phyloP scores from a whole-genome alignment of 805 yeast genomes.

The Suhomyces prunicola region DNA sequence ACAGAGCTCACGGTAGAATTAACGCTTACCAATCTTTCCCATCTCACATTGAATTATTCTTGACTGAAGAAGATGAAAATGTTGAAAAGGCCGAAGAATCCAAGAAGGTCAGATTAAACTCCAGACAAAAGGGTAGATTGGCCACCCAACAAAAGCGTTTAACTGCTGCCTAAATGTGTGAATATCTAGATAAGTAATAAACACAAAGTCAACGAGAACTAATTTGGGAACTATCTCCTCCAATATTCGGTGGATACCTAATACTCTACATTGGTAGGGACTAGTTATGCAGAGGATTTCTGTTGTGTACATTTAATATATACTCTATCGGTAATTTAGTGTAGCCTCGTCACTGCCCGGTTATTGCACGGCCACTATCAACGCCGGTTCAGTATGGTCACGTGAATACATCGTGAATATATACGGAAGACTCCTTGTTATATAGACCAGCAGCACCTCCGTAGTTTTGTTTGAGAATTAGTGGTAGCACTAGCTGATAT shows the following conservation, averaged over 20 bases:
- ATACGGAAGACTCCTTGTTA: not conserved
- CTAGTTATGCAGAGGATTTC: slow-evolving; percentile 1
- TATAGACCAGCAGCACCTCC: not conserved
- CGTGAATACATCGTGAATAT: not conserved
- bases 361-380: not conserved
- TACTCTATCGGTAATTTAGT: not conserved
- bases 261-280: not conserved
- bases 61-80: slow-evolving; percentile 92
- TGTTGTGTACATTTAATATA: slow-evolving; percentile 6
- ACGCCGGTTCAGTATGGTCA: not conserved
- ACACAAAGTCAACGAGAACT: slow-evolving; percentile 5
- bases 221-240: not conserved
- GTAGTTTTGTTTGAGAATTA: not conserved
- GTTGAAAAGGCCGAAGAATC: slow-evolving; percentile 87
- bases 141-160: slow-evolving; percentile 87
- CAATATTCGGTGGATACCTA: not conserved
- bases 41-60: slow-evolving; percentile 96
- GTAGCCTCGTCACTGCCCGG: not conserved
- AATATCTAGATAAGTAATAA: slow-evolving; percentile 6
- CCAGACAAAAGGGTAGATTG: slow-evolving; percentile 91
- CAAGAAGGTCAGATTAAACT: slow-evolving; percentile 65
- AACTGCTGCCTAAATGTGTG: slow-evolving; percentile 47
- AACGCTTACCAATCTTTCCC: slow-evolving; percentile 99
- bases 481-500: not conserved
- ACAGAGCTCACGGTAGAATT: slow-evolving; percentile 99